Evolutionary conservation across 495 filamentous ascomycete genomes (phyloP).

Genomic region (Parmelia sp.): DNA sequence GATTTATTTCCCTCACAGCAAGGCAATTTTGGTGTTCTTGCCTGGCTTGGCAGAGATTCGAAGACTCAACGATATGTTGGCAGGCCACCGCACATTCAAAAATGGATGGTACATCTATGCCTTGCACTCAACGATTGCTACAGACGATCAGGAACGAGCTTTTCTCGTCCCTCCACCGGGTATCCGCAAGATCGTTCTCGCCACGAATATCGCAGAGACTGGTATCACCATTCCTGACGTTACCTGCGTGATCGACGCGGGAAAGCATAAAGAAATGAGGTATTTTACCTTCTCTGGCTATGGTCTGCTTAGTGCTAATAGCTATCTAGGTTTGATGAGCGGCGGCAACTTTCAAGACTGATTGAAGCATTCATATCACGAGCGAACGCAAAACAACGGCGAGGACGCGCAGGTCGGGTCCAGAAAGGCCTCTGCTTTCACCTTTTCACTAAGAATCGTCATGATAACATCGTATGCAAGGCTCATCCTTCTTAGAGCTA

Average conservation of each 20-base stretch:
- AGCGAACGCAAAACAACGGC: slow-evolving; percentile 89
- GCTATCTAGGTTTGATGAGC: slow-evolving; percentile 58
- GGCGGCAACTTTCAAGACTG: slow-evolving; percentile 79
- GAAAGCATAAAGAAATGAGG: slow-evolving; percentile 93
- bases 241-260: slow-evolving; percentile 89
- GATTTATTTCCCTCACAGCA: slow-evolving; percentile 64
- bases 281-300: slow-evolving; percentile 30
- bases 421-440: slow-evolving; percentile 93
- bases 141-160: slow-evolving; percentile 87
- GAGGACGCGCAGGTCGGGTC: slow-evolving; percentile 92
- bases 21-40: slow-evolving; percentile 87
- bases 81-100: slow-evolving; percentile 63
- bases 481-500: neutral
- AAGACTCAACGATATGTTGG: slow-evolving; percentile 72
- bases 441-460: slow-evolving; percentile 79
- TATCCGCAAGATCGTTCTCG: slow-evolving; percentile 81
- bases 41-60: slow-evolving; percentile 93
- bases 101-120: slow-evolving; percentile 72
- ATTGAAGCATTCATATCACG: slow-evolving; percentile 89
- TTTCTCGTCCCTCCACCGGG: slow-evolving; percentile 79
- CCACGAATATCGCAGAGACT: slow-evolving; percentile 95
- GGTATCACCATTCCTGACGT: slow-evolving; percentile 97
- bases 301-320: neutral
- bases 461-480: slow-evolving; percentile 50
- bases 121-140: slow-evolving; percentile 91